A percentile compares a stretch with the other conserved stretches of the same genome.
phyloP scores from a whole-genome alignment of 768 basidiomycete species.

The Phlegmacium glaucopus region DNA sequence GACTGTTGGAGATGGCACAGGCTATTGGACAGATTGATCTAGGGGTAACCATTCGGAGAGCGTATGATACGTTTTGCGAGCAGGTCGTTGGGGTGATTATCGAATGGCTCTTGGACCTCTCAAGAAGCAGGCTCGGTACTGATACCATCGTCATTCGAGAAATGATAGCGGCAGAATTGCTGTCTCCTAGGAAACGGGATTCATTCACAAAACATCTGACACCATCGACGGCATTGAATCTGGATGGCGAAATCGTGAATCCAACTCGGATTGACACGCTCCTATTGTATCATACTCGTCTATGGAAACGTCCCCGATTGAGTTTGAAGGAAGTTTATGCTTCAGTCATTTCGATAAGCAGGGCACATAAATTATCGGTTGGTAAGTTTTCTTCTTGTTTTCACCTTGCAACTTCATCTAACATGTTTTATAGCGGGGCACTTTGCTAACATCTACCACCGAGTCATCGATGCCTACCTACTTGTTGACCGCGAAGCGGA shows the following conservation, averaged over 20 bases:
- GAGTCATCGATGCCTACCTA: constrained; percentile 87
- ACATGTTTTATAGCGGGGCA: constrained; percentile 55
- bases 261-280: constrained; percentile 70
- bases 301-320: constrained; percentile 83
- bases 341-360: constrained; percentile 65
- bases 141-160: constrained; percentile 71
- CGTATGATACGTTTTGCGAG: constrained; percentile 87
- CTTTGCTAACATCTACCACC: constrained; percentile 82
- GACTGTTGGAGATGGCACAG: constrained; percentile 75
- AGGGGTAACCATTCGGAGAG: constrained; percentile 83
- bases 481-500: constrained; percentile 93
- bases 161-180: constrained; percentile 65
- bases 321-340: constrained; percentile 83
- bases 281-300: constrained; percentile 75
- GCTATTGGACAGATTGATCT: constrained; percentile 85
- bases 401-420: neutral
- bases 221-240: constrained; percentile 30
- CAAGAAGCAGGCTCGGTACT: constrained; percentile 63
- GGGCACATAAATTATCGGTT: constrained; percentile 71
- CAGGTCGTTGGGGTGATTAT: constrained; percentile 80
- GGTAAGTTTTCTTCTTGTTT: constrained; percentile 44
- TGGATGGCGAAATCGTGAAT: constrained; percentile 41
- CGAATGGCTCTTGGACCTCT: constrained; percentile 81
- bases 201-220: constrained; percentile 40
- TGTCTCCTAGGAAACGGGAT: constrained; percentile 58